Base-by-base conservation (phyloP, 2,329 filamentous ascomycete genomes). In the Scedosporium dehoogii region DNA sequence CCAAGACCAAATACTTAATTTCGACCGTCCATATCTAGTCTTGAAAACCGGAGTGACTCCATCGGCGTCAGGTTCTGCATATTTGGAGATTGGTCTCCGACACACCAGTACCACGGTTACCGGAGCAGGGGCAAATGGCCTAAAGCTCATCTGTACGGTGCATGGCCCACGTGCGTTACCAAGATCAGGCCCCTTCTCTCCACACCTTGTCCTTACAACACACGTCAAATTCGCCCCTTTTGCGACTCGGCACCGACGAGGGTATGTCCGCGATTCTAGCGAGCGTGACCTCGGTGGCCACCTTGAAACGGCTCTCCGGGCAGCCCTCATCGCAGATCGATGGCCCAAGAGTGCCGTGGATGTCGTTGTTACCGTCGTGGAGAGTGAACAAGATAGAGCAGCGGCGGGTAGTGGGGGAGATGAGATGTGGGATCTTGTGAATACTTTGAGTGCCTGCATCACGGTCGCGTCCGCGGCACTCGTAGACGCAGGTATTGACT, bases 271-370 rank as follows among this genome's bases (percentile, higher is more conserved):
- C 57, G 93, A 97, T 73, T 81, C 88, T 16, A 88, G 83, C 65
- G 94, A 99, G 76, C 85, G 92, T 59, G 94, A 99, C 71, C 81
- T 99, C 1, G 91, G 91, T 12, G 89, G 92, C 10, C 93, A 97
- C 72, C 79, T 99, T 3, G 92, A 97, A 74, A 93, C 91, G 16
- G 92, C 94, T 27, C 80, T 99, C 59, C 85, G 92, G 41, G 93
- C 93, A 1, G 90, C 91, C 6, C 86, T 97, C 59, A 93, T 97
- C 70, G 92, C 91, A 14, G 92, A 97, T 72, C 82, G 93, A 63
- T 99, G 93, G 91, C 94, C 94, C n/a, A 99, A 99, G 79, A 96
- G 91, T 73, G 92, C 91, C 55, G 87, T 96, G n/a, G 94, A 99
- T 72, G 87, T 99, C 48, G 88, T 96, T 18, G 86, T 99, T 58